Evolutionary conservation across 2,329 filamentous ascomycete genomes (phyloP).

Genomic region (Calonectria fujianensis): DNA sequence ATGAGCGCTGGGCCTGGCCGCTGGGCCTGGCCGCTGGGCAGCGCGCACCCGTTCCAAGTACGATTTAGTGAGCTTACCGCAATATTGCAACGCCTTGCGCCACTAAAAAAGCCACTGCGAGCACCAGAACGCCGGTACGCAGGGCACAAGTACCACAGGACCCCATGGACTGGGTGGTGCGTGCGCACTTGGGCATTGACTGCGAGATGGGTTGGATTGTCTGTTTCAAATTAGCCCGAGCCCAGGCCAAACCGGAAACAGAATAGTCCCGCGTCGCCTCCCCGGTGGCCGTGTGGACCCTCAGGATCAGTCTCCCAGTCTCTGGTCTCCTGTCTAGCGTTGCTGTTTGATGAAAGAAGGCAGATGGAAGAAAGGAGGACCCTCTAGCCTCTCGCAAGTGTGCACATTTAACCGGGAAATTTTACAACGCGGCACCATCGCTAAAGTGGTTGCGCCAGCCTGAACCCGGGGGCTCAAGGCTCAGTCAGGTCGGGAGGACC

Average conservation of each 20-base stretch:
- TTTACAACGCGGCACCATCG: slow-evolving; percentile 23
- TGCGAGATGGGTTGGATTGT: slow-evolving; percentile 40
- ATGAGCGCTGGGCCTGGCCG: slow-evolving; percentile 10
- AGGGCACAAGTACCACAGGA: slow-evolving; percentile 31
- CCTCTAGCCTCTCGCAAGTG: slow-evolving; percentile 28
- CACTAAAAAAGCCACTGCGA: slow-evolving; percentile 28
- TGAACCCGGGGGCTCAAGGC: slow-evolving; percentile 23
- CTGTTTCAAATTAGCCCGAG: slow-evolving; percentile 56
- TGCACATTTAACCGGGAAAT: slow-evolving; percentile 27
- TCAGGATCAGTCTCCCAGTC: slow-evolving; percentile 30
- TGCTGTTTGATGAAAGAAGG: slow-evolving; percentile 37
- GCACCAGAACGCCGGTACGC: slow-evolving; percentile 25
- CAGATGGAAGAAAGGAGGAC: slow-evolving; percentile 23
- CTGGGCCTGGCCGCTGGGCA: slow-evolving; percentile 9
- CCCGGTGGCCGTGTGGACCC: slow-evolving; percentile 43
- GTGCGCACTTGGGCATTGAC: slow-evolving; percentile 42
- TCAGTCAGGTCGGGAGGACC: slow-evolving; percentile 29
- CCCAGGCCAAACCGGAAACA: slow-evolving; percentile 43
- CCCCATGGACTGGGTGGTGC: slow-evolving; percentile 28
- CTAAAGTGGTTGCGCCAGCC: slow-evolving; percentile 31
- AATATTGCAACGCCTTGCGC: slow-evolving; percentile 13
- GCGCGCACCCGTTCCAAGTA: background rate
- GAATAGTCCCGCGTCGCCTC: slow-evolving; percentile 44
- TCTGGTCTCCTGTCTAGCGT: slow-evolving; percentile 27
- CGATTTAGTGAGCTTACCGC: slow-evolving; percentile 6